Evolutionary conservation across 2,329 filamentous ascomycete species (phyloP).

Genomic region (Lasiodiplodia citricola): DNA sequence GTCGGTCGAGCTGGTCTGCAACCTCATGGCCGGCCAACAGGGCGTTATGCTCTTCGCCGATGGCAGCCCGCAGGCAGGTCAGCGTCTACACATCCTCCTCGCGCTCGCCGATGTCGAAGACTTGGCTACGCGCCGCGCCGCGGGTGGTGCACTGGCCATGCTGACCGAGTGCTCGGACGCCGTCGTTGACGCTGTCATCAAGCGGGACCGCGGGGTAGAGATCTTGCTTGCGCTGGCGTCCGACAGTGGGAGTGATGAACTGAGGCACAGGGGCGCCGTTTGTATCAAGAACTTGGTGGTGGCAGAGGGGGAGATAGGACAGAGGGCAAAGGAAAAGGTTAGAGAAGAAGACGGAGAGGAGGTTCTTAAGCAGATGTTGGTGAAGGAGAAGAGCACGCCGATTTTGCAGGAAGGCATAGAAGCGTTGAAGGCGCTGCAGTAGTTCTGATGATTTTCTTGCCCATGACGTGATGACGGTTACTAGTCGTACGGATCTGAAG

Average conservation of each 20-base stretch:
- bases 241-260: constrained; percentile 71
- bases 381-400: constrained; percentile 69
- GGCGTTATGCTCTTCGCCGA: constrained; percentile 74
- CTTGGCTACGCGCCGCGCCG: constrained; percentile 76
- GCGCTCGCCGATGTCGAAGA: constrained; percentile 90
- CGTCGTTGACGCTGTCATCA: constrained; percentile 73
- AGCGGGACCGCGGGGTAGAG: constrained; percentile 72
- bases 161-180: constrained; percentile 75
- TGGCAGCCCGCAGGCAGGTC: constrained; percentile 68
- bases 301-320: constrained; percentile 69
- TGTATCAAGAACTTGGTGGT: constrained; percentile 74
- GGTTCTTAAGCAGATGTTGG: constrained; percentile 70
- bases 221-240: constrained; percentile 81
- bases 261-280: constrained; percentile 75
- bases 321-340: constrained; percentile 36
- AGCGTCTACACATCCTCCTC: constrained; percentile 81
- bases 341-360: constrained; percentile 69
- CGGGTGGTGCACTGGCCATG: constrained; percentile 86
- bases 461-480: background rate
- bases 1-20: constrained; percentile 87
- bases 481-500: background rate
- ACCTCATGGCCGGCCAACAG: constrained; percentile 74
- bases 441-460: constrained; percentile 29
- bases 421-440: constrained; percentile 71
- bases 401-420: constrained; percentile 75